These are phyloP conservation scores for Lepiota brunneoincarnata DNA, from an alignment of 768 basidiomycete genomes.

Conservation along the genomic window DNA sequence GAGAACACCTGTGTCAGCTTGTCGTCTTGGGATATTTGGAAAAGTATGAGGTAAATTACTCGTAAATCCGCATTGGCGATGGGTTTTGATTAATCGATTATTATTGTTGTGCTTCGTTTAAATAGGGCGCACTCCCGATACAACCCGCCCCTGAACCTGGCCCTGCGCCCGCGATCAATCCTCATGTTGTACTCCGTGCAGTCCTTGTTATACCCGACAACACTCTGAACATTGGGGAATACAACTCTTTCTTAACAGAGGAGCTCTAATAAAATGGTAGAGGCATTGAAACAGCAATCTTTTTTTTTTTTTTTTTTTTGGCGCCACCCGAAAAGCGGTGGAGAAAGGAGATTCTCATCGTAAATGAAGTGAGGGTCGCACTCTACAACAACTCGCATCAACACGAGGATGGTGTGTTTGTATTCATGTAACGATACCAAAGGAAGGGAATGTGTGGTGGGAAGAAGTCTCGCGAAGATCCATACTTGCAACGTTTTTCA, in stretches of 20 bases:
- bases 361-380: not conserved
- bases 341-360: constrained; percentile 6
- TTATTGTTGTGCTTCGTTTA: constrained; percentile 9
- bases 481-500: not conserved
- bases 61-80: constrained; percentile 1
- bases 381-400: not conserved
- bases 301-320: too few relatives aligned
- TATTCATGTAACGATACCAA: not conserved
- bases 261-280: constrained; percentile 8
- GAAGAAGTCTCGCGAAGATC: not conserved
- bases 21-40: constrained; percentile 63
- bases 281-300: not conserved
- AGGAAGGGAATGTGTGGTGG: not conserved
- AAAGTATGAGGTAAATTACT: constrained; percentile 36
- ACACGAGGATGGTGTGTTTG: constrained; percentile 2
- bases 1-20: constrained; percentile 48
- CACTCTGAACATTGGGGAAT: constrained; percentile 47
- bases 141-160: constrained; percentile 41
- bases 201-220: constrained; percentile 44
- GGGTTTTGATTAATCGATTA: not conserved
- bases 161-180: constrained; percentile 37
- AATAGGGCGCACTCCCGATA: constrained; percentile 36
- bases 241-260: constrained; percentile 32
- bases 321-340: not conserved
- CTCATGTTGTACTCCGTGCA: constrained; percentile 49